Evolutionary conservation across 768 basidiomycete genomes (phyloP).

Genomic region (Pleurotus ostreatus): DNA sequence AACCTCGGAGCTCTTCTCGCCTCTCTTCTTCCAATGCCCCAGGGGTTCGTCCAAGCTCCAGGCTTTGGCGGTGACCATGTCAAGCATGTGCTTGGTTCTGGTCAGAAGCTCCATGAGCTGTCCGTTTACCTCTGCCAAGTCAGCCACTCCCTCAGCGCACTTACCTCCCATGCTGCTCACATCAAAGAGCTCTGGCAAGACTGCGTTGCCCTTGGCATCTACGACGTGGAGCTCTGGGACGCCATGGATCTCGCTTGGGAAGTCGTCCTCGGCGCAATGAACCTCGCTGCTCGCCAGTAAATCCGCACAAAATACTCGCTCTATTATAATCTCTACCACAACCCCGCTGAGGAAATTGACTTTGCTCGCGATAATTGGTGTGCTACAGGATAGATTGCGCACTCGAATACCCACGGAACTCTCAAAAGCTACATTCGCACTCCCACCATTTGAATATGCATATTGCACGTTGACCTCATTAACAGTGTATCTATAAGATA

Average conservation of each 20-base stretch:
- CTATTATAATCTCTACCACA: not conserved
- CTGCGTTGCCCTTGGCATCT: conserved; percentile 67
- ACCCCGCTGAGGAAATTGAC: not conserved
- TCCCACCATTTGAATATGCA: not conserved
- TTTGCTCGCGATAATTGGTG: conserved; percentile 1
- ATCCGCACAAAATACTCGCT: conserved; percentile 4
- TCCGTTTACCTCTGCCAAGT: conserved; percentile 48
- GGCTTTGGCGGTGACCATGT: conserved; percentile 17
- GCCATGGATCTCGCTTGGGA: conserved; percentile 80
- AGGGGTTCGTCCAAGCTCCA: conserved; percentile 34
- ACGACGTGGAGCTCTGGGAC: conserved; percentile 73
- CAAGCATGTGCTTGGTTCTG: conserved; percentile 41
- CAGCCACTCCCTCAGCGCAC: conserved; percentile 38
- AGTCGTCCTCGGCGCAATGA: conserved; percentile 56
- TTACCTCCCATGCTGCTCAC: conserved; percentile 56
- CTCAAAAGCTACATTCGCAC: conserved; percentile 6
- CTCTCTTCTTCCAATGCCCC: conserved; percentile 57
- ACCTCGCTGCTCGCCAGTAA: conserved; percentile 38
- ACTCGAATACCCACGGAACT: not conserved
- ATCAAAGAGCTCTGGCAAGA: conserved; percentile 82
- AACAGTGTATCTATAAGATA: conserved; percentile 6
- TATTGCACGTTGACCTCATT: not conserved
- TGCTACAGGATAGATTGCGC: conserved; percentile 3
- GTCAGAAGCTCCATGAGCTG: conserved; percentile 49
- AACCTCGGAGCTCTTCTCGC: conserved; percentile 54